phyloP scores from a whole-genome alignment of 768 basidiomycete species.

The Galerina sulciceps region DNA sequence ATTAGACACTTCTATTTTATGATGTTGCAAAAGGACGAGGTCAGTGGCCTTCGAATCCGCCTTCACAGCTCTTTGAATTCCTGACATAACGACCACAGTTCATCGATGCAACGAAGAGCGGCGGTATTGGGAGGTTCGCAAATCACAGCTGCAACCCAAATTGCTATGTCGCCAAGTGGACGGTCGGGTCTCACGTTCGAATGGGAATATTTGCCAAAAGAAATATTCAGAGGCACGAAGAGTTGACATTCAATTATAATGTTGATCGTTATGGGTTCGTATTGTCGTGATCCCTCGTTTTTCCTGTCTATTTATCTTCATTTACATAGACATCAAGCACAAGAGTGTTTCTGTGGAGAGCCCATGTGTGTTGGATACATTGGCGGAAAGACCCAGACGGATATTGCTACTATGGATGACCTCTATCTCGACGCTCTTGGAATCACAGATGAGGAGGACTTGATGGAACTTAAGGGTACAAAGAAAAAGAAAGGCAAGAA shows the following conservation, averaged over 20 bases:
- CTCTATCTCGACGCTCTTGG: conserved; percentile 94
- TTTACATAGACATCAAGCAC: conserved; percentile 85
- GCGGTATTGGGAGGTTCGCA: conserved; percentile 95
- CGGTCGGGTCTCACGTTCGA: conserved; percentile 83
- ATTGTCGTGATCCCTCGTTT: background rate
- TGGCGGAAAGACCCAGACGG: conserved; percentile 98
- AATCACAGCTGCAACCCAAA: conserved; percentile 99
- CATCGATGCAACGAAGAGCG: conserved; percentile 97
- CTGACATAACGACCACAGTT: conserved; percentile 59
- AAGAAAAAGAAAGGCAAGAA: conserved; percentile 94
- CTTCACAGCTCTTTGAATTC: background rate
- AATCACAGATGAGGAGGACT: conserved; percentile 89
- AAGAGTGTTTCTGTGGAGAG: conserved; percentile 94
- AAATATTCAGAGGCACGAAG: conserved; percentile 75
- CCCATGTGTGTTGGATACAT: conserved; percentile 94
- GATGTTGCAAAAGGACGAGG: conserved; percentile 99
- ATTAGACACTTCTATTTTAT: conserved; percentile 99
- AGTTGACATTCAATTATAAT: conserved; percentile 99
- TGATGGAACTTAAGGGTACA: conserved; percentile 85
- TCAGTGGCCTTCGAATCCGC: conserved; percentile 36
- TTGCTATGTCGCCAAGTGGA: conserved; percentile 98
- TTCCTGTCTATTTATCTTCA: background rate
- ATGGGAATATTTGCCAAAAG: conserved; percentile 99
- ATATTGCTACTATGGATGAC: conserved; percentile 93
- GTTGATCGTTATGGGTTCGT: conserved; percentile 97